Evolutionary conservation across 345 rosid species (phyloP).

Genomic region (Limnanthes douglasii): DNA sequence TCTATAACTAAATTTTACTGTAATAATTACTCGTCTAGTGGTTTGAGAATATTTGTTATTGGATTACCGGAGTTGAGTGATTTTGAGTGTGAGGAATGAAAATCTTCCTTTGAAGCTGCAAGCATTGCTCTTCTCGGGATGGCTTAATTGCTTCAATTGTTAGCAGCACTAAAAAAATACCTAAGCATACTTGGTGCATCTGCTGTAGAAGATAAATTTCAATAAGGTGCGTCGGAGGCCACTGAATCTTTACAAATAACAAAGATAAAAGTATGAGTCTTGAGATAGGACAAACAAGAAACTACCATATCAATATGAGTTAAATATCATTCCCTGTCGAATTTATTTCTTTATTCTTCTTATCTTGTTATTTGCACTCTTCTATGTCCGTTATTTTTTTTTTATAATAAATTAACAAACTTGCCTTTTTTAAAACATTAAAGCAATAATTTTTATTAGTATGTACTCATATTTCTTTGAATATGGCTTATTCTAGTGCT

Average conservation of each 20-base stretch:
- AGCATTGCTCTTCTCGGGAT: conserved; percentile 77
- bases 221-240: conserved; percentile 87
- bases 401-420: too few species aligned
- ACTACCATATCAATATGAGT: conserved; percentile 96
- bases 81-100: conserved; percentile 86
- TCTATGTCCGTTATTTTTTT: too few species aligned
- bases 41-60: conserved; percentile 87
- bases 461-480: too few species aligned
- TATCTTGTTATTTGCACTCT: too few species aligned
- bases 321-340: too few species aligned
- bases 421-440: too few species aligned
- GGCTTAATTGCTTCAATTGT: conserved; percentile 74
- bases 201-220: conserved; percentile 90
- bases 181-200: conserved; percentile 74
- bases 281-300: conserved; percentile 99
- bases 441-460: too few species aligned
- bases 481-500: too few species aligned
- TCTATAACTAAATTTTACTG: conserved; percentile 56
- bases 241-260: conserved; percentile 78
- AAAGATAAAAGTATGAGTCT: conserved; percentile 87
- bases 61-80: conserved; percentile 71
- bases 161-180: conserved; percentile 38
- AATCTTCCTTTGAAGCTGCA: conserved; percentile 61
- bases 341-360: too few species aligned
- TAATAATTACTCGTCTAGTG: conserved; percentile 55